phyloP scores from a whole-genome alignment of 2,329 filamentous ascomycete species.

The Sporothrix mexicana region DNA sequence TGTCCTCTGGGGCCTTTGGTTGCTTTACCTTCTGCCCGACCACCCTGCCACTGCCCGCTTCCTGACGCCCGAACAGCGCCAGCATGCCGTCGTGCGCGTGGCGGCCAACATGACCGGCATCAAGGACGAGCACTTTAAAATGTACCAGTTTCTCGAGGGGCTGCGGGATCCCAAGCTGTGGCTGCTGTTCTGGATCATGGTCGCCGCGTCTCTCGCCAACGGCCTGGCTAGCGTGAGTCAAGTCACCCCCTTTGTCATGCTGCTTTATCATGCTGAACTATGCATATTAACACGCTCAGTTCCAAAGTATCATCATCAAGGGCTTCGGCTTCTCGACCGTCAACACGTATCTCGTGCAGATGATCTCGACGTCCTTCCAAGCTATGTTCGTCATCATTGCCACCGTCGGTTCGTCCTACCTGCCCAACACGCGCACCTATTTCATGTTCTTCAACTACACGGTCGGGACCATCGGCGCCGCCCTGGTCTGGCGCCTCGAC shows the following conservation, averaged over 20 bases:
- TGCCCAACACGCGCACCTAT: constrained; percentile 57
- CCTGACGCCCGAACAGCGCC: constrained; percentile 57
- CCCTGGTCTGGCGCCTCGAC: constrained; percentile 56
- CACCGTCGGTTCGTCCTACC: constrained; percentile 58
- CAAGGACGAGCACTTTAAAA: constrained; percentile 62
- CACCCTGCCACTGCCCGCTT: constrained; percentile 58
- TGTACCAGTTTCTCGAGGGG: constrained; percentile 62
- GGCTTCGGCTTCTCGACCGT: constrained; percentile 44
- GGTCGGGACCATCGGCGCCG: constrained; percentile 60
- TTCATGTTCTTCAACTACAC: constrained; percentile 62
- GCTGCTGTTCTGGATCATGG: constrained; percentile 42
- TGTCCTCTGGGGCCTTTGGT: constrained; percentile 52
- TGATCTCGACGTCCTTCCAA: constrained; percentile 64
- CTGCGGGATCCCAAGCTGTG: constrained; percentile 64
- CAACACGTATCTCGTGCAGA: constrained; percentile 52
- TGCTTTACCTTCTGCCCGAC: constrained; percentile 57
- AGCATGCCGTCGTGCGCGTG: constrained; percentile 60
- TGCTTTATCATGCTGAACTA: constrained; percentile 35
- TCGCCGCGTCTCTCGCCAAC: neutral
- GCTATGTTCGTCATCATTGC: constrained; percentile 59
- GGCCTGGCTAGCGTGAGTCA: neutral
- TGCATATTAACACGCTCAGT: constrained; percentile 48
- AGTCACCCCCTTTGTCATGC: constrained; percentile 50
- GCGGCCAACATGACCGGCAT: constrained; percentile 60
- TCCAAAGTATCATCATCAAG: constrained; percentile 44